Percentiles rank a stretch among this genome's conserved stretches.
Conservation (phyloP, 1,284 basidiomycete species). For the Ceratobasidium theobromae region DNA sequence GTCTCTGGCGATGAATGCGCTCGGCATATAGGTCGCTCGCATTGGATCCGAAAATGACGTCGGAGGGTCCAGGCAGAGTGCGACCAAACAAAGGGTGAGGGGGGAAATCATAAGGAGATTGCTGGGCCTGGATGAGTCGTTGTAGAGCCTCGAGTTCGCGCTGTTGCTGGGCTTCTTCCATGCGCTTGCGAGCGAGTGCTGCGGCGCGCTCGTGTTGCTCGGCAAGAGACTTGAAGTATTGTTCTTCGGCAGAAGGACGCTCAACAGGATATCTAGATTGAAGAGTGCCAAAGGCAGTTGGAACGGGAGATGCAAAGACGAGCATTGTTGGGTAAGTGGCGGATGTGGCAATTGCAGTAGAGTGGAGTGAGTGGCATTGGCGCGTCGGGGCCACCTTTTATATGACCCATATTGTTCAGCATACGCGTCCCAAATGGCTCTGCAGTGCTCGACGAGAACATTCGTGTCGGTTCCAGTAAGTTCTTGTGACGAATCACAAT, state of each 20-base stretch:
- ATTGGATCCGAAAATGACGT: slow-evolving; percentile 8
- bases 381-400: neutral
- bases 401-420: neutral
- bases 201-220: slow-evolving; percentile 32
- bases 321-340: neutral
- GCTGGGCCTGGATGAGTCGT: slow-evolving; percentile 9
- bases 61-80: neutral
- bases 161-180: slow-evolving; percentile 4
- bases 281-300: slow-evolving; percentile 12
- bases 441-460: neutral
- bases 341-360: neutral
- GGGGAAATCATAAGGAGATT: neutral
- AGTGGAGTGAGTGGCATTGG: neutral
- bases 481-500: too few relatives aligned
- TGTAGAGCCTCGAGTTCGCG: slow-evolving; percentile 11
- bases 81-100: neutral
- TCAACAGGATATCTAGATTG: neutral
- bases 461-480: slow-evolving; percentile 1
- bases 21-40: slow-evolving; percentile 13
- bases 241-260: slow-evolving; percentile 28
- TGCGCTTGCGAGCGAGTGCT: slow-evolving; percentile 6
- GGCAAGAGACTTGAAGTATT: slow-evolving; percentile 24
- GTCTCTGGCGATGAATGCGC: slow-evolving; percentile 2
- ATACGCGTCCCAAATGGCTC: neutral
- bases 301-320: slow-evolving; percentile 13